A percentile compares a stretch with the other conserved stretches of the same genome.
Evolutionary conservation across 371 early-diverging fungal species (phyloP).

Genomic region (Circinella minor): DNA sequence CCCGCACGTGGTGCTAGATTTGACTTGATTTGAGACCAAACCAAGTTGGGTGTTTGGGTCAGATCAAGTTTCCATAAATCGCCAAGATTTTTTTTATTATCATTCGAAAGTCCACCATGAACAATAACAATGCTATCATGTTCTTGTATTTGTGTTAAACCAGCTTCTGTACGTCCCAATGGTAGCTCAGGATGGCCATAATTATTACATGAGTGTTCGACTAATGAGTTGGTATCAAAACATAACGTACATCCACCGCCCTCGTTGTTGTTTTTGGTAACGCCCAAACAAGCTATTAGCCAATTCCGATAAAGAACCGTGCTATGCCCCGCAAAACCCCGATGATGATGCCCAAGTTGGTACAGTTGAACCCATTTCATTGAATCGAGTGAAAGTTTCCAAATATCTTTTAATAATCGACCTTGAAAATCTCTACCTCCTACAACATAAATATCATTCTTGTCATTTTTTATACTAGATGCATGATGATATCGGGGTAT

Average conservation of each 20-base stretch:
- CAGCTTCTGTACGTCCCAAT: background rate
- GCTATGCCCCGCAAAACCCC: constrained; percentile 23
- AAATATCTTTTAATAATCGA: background rate
- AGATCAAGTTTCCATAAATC: constrained; percentile 27
- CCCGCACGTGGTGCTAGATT: background rate
- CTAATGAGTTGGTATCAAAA: background rate
- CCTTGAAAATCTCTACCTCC: background rate
- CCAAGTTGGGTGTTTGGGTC: constrained; percentile 9
- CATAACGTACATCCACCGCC: background rate
- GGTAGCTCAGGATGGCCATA: background rate
- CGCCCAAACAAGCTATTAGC: constrained; percentile 35
- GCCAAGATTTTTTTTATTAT: background rate
- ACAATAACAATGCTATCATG: background rate
- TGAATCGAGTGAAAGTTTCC: background rate
- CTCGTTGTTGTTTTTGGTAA: background rate
- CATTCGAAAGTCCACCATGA: background rate
- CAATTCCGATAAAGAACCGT: constrained; percentile 23
- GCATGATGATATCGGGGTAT: background rate
- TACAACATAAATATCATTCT: background rate
- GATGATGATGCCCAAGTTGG: background rate
- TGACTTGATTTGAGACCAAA: constrained; percentile 14
- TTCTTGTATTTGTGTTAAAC: background rate
- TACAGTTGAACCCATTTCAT: background rate
- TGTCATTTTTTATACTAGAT: background rate
- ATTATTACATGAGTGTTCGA: background rate